These are phyloP conservation scores for Corchorus olitorius DNA, from an alignment of 345 rosid genomes.

Conservation along the genomic window DNA sequence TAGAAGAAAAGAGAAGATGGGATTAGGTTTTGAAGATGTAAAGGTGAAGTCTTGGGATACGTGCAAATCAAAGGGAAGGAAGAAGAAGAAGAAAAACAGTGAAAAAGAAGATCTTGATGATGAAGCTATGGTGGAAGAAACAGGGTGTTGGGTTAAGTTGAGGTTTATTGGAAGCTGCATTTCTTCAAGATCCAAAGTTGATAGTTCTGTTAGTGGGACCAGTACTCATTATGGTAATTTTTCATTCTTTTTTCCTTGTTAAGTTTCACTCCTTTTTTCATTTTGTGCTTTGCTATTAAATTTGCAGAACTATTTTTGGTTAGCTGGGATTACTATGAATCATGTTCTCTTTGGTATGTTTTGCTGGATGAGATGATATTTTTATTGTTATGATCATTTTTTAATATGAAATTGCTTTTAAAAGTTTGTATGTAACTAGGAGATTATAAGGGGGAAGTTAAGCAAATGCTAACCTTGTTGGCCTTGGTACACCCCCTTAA, in stretches of 20 bases:
- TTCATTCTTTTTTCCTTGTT: slow-evolving; percentile 5
- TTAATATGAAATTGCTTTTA: slow-evolving; percentile 1
- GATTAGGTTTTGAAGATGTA: slow-evolving; percentile 41
- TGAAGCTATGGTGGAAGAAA: slow-evolving; percentile 39
- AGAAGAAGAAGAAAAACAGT: slow-evolving; percentile 44
- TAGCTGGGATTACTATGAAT: background rate
- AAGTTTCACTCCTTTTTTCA: background rate
- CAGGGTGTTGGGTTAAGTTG: slow-evolving; percentile 73
- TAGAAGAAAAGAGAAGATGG: slow-evolving; percentile 35
- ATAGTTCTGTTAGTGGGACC: slow-evolving; percentile 63
- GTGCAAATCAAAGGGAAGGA: slow-evolving; percentile 50
- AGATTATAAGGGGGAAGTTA: slow-evolving; percentile 3
- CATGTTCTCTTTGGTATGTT: background rate
- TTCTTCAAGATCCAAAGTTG: slow-evolving; percentile 80
- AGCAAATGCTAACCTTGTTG: background rate
- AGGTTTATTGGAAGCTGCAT: slow-evolving; percentile 62
- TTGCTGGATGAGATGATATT: background rate
- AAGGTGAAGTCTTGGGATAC: slow-evolving; percentile 46
- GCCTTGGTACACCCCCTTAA: background rate
- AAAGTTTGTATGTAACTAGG: background rate
- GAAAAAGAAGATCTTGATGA: slow-evolving; percentile 35
- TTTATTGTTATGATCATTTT: slow-evolving; percentile 8
- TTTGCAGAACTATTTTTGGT: background rate
- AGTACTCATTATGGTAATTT: slow-evolving; percentile 46
- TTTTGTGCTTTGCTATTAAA: background rate